Base-by-base conservation (phyloP, 352 stramenopile species). In the Globisporangium heterothallicum region DNA sequence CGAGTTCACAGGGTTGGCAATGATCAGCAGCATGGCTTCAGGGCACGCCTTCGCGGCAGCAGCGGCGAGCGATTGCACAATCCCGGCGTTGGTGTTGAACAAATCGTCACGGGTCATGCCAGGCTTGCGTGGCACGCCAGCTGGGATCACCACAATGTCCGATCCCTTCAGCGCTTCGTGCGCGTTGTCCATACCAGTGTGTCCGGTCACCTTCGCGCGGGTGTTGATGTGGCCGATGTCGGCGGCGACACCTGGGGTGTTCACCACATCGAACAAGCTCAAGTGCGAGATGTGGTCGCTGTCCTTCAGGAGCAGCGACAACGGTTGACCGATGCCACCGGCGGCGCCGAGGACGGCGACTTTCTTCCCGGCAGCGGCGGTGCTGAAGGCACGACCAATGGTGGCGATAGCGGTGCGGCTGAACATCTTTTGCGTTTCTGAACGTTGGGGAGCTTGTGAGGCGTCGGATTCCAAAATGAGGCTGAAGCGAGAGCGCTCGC, bases 1-100 rank as follows among this genome's bases (percentile, higher is more conserved):
- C 41, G 92, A 98, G 84, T 99, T 99, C 61, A 99, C 96, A 7
- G 97, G 97, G 83, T 99, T 99, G 59, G 88, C 96, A 69, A 99
- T 99, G 72, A 99, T 98, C 42, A 97, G 70, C 51, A 97, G 79
- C 71, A 91, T 92, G 38, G 97, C 97, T 52, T 98, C 78, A 9
- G 97, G 97, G 78, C 96, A 99, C 71, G 89, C 84, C 70, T 98
- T 78, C 44, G 95, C 96, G 52, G 90, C 97, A 16, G 86, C 91
- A 41, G 95, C 76, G 6, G 97, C 96, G 48, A 99, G 85, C 45
- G 75, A 90, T 74, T 98, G 85, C 19, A 99, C 96, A 59, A 99
- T 99, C 44, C 83, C 72, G 19, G 95, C 95, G 77, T 98, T 98
- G 47, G 67, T 97, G 75, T 96, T 96, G 84, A 97, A 97, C 50